Base-by-base conservation (phyloP, 306 rosid genomes). In the Begonia peltatifolia region DNA sequence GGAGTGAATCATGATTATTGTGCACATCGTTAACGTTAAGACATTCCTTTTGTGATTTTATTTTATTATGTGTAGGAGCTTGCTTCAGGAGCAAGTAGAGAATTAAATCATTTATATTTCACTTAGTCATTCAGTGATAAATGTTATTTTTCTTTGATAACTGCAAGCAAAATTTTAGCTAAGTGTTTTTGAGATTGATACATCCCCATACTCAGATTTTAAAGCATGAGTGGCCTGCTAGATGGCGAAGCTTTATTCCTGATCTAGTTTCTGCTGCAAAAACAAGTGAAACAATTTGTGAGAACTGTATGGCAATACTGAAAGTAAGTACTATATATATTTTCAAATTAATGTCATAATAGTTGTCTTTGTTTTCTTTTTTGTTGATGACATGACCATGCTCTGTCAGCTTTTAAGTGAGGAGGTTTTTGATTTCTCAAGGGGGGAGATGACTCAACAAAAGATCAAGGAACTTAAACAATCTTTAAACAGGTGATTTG, bases 221-320 rank as follows among this genome's bases (percentile, higher is more conserved):
- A 77, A 92, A 92, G 93, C 99, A 92, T 56, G 99, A 92, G 63
- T 92, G 99, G 99, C 99, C 99, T 2, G 80, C 76, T 6, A 83
- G 81, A 71, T 92, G 99, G 99, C 76, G 50, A 68, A 83, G 92
- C 77, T 71, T 92, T 68, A 76, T 92, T 66, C 99, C 96, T n/a
- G 99, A 92, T 68, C 94, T 87, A 14, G 96, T 87, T 52, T 64
- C 85, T 38, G 93, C 93, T 15, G 93, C 96, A 60, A 87, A 84
- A 73, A 75, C 96, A 53, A 87, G 94, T 59, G 96, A 87, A 87
- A 87, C 96, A 9, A 77, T 87, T 56, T 87, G 96, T 56, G 96
- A 87, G 81, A 87, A 87, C 71, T 87, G 96, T 63, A 87, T 87
- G 96, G 85, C 82, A 52, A 87, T 87, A 71, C 74, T 87, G 72